Evolutionary conservation across 306 rosid genomes (phyloP).

Genomic region (Canavalia ensiformis): DNA sequence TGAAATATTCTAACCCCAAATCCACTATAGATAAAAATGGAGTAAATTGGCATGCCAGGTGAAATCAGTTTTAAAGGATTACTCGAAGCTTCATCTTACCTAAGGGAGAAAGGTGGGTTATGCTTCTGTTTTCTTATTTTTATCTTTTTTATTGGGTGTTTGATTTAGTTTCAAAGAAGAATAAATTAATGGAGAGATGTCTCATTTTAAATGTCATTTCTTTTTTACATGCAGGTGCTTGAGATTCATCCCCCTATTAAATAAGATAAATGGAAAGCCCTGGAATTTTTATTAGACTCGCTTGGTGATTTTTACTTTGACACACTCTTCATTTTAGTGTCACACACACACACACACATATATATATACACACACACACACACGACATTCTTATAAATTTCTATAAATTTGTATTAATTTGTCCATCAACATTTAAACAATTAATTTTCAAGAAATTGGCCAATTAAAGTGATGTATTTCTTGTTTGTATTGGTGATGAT

Average conservation of each 20-base stretch:
- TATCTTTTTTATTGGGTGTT: neutral
- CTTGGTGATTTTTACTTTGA: slow-evolving; percentile 68
- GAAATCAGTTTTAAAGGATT: slow-evolving; percentile 72
- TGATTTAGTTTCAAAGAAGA: neutral
- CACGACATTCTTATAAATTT: neutral
- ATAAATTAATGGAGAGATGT: neutral
- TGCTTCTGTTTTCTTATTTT: neutral
- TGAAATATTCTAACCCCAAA: slow-evolving; percentile 34
- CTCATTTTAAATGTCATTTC: slow-evolving; percentile 45
- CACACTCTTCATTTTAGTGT: neutral
- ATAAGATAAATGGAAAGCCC: slow-evolving; percentile 94
- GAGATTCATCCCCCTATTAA: slow-evolving; percentile 90
- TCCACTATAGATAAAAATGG: slow-evolving; percentile 69
- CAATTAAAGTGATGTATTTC: slow-evolving; percentile 77
- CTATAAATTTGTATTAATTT: slow-evolving; percentile 2
- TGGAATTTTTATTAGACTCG: slow-evolving; percentile 83
- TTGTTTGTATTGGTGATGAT: slow-evolving; percentile 91
- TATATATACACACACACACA: no score
- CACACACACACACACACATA: no score
- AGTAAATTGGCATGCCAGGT: slow-evolving; percentile 73
- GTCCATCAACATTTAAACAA: slow-evolving; percentile 24
- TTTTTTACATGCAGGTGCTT: slow-evolving; percentile 59
- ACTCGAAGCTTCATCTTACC: slow-evolving; percentile 74
- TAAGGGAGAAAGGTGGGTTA: slow-evolving; percentile 85
- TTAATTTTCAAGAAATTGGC: slow-evolving; percentile 59